These are phyloP conservation scores for Achaetomiella virescens DNA, from an alignment of 495 filamentous ascomycete species.

Conservation along the genomic window DNA sequence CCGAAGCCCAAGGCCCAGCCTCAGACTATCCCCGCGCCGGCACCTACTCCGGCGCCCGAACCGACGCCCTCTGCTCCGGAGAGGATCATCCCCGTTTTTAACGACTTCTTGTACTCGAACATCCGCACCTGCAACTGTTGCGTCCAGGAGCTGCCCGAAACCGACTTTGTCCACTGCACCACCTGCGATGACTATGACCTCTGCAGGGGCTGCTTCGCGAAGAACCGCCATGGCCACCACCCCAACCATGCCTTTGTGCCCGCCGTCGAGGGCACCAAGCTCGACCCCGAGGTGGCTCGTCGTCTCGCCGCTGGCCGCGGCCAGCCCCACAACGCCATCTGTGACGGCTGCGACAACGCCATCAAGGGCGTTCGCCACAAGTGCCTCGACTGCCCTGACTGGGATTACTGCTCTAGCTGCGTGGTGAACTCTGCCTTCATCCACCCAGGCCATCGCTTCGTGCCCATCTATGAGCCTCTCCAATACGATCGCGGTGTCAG, in stretches of 20 bases:
- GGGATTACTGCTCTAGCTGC: constrained; percentile 90
- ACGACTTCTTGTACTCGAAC: constrained; percentile 22
- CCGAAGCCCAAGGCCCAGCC: constrained; percentile 47
- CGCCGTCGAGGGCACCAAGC: constrained; percentile 48
- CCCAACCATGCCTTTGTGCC: constrained; percentile 76
- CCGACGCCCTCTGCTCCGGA: constrained; percentile 5
- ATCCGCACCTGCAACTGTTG: constrained; percentile 91
- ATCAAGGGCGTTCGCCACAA: constrained; percentile 93
- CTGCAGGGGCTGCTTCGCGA: constrained; percentile 72
- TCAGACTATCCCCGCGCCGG: constrained; percentile 15
- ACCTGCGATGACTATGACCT: constrained; percentile 88
- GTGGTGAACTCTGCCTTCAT: constrained; percentile 54
- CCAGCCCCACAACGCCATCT: constrained; percentile 77
- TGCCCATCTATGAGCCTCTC: constrained; percentile 76
- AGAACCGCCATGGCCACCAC: constrained; percentile 82
- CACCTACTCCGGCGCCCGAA: constrained; percentile 17
- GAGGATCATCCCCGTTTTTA: constrained; percentile 22
- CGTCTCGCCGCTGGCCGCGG: constrained; percentile 78
- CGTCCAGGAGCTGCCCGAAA: constrained; percentile 68
- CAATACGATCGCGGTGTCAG: constrained; percentile 38
- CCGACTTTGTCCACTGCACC: constrained; percentile 76
- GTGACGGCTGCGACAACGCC: constrained; percentile 87
- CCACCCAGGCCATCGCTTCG: constrained; percentile 87
- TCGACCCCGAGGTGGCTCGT: constrained; percentile 50
- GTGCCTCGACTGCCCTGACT: constrained; percentile 94